phyloP scores from a whole-genome alignment of 257 asterid species.

The Gardenia jasminoides region DNA sequence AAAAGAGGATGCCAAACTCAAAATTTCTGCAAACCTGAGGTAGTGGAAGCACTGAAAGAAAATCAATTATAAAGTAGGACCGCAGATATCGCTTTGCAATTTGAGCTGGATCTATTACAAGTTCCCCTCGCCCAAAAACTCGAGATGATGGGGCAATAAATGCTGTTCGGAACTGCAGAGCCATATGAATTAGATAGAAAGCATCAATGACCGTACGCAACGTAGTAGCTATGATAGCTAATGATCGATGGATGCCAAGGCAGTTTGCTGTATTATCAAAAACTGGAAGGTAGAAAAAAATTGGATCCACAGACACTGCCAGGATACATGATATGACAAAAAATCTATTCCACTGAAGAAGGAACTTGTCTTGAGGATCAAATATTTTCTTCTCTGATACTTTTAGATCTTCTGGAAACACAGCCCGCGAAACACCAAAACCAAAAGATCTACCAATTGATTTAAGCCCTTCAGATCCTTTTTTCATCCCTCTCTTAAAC shows the following conservation, averaged over 20 bases:
- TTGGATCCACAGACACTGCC: constrained; percentile 93
- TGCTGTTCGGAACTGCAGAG: constrained; percentile 94
- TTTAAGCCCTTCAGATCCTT: constrained; percentile 92
- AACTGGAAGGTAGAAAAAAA: constrained; percentile 93
- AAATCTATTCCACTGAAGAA: constrained; percentile 82
- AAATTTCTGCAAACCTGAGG: constrained; percentile 71
- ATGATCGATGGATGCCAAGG: constrained; percentile 80
- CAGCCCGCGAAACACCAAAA: constrained; percentile 83
- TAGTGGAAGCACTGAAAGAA: constrained; percentile 88
- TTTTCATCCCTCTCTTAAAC: constrained; percentile 78
- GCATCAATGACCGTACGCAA: constrained; percentile 85
- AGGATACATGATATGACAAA: constrained; percentile 89
- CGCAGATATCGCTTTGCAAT: constrained; percentile 94
- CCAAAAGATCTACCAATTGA: constrained; percentile 91
- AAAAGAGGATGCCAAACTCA: background rate
- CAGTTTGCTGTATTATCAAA: constrained; percentile 61
- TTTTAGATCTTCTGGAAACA: constrained; percentile 93
- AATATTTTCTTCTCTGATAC: constrained; percentile 88
- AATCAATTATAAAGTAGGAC: constrained; percentile 78
- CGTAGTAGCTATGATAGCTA: constrained; percentile 84
- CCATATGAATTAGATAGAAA: constrained; percentile 92
- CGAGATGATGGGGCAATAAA: constrained; percentile 98
- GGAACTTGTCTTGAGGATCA: constrained; percentile 95
- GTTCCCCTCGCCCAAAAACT: constrained; percentile 99
- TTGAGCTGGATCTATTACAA: constrained; percentile 87